phyloP scores from a whole-genome alignment of 2,329 filamentous ascomycete genomes.

The Eurotiales sp. region DNA sequence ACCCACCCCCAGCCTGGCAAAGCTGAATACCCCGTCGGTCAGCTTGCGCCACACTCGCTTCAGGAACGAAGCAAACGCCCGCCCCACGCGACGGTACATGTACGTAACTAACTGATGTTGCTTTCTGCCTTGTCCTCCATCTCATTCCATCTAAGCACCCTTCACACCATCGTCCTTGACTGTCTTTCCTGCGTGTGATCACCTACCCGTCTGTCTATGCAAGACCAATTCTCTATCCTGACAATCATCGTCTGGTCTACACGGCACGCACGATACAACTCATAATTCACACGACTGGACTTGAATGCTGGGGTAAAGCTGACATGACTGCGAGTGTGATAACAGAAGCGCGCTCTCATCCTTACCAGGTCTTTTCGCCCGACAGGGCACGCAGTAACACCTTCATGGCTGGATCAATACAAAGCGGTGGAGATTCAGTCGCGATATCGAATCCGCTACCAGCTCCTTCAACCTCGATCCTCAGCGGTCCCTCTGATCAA shows the following conservation, averaged over 20 bases:
- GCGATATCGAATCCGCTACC: slow-evolving; percentile 34
- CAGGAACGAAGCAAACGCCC: slow-evolving; percentile 33
- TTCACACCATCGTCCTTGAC: not conserved
- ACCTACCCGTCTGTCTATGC: not conserved
- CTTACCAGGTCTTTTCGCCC: slow-evolving; percentile 28
- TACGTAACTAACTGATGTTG: slow-evolving; percentile 1
- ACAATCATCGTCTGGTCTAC: not conserved
- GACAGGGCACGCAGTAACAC: slow-evolving; percentile 28
- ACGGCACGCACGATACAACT: not conserved
- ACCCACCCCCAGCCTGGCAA: slow-evolving; percentile 16
- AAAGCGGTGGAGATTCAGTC: slow-evolving; percentile 39
- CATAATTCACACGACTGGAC: not conserved
- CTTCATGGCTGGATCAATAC: slow-evolving; percentile 44
- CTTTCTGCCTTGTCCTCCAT: not conserved
- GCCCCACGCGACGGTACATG: slow-evolving; percentile 25
- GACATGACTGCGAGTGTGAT: slow-evolving; percentile 36
- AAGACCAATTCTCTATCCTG: not conserved
- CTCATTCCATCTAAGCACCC: not conserved
- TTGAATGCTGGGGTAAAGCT: slow-evolving; percentile 18
- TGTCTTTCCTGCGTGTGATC: not conserved
- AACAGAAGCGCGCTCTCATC: slow-evolving; percentile 17
- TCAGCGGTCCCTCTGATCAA: slow-evolving; percentile 28
- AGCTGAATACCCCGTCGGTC: slow-evolving; percentile 35
- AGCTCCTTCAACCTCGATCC: slow-evolving; percentile 23
- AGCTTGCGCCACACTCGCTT: slow-evolving; percentile 45